Conservation (phyloP, 768 basidiomycete genomes). For the Pleurotus eryngii region DNA sequence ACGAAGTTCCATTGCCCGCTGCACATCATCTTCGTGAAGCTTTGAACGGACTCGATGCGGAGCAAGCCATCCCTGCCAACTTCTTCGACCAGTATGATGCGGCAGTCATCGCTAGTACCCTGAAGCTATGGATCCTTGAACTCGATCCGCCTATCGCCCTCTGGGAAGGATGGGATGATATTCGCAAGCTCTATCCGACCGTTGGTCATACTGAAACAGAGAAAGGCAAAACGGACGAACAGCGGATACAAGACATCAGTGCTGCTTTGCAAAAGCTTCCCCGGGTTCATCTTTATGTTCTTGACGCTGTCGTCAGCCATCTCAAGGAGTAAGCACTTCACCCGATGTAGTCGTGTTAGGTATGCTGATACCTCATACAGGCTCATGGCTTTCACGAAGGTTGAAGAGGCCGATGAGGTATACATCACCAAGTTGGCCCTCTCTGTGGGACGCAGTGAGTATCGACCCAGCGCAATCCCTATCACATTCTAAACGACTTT, state of each 20-base stretch:
- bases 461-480: neutral
- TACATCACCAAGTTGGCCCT: slow-evolving; percentile 86
- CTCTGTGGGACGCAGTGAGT: slow-evolving; percentile 82
- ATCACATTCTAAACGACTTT: neutral
- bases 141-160: slow-evolving; percentile 81
- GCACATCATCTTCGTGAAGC: slow-evolving; percentile 85
- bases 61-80: slow-evolving; percentile 50
- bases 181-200: slow-evolving; percentile 81
- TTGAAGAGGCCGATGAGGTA: slow-evolving; percentile 72
- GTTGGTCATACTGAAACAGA: slow-evolving; percentile 37
- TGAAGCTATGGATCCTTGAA: slow-evolving; percentile 92
- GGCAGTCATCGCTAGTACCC: slow-evolving; percentile 77
- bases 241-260: slow-evolving; percentile 61
- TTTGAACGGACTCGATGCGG: slow-evolving; percentile 69
- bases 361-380: slow-evolving; percentile 30
- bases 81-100: slow-evolving; percentile 69
- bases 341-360: neutral
- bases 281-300: slow-evolving; percentile 73
- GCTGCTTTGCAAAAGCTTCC: slow-evolving; percentile 67
- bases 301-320: slow-evolving; percentile 78
- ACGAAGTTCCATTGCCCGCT: slow-evolving; percentile 82
- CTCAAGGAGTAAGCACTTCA: slow-evolving; percentile 53
- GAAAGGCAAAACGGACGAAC: slow-evolving; percentile 49
- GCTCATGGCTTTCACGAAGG: slow-evolving; percentile 64
- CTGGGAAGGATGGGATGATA: slow-evolving; percentile 92